Evolutionary conservation across 768 basidiomycete genomes (phyloP).

Genomic region (Epithele typhae): DNA sequence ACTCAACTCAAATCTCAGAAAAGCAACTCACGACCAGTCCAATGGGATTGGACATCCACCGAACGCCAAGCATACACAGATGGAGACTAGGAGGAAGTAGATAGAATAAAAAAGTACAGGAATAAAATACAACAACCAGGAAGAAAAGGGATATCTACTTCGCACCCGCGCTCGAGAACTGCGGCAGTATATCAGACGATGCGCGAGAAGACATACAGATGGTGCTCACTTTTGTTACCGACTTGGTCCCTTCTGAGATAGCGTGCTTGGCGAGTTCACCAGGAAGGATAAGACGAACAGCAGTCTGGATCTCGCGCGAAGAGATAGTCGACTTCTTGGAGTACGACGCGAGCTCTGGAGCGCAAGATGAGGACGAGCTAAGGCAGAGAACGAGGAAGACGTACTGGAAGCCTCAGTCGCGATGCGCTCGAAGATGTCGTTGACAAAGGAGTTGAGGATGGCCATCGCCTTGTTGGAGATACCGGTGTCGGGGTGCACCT

Average conservation of each 20-base stretch:
- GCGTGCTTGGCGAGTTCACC: constrained; percentile 94
- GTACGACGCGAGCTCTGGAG: constrained; percentile 86
- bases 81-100: background rate
- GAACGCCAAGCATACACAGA: too few relatives aligned
- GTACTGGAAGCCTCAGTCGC: constrained; percentile 85
- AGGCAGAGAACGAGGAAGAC: constrained; percentile 24
- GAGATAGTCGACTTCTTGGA: constrained; percentile 99
- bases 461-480: constrained; percentile 99
- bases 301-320: constrained; percentile 96
- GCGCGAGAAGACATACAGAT: too few relatives aligned
- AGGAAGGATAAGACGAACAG: constrained; percentile 94
- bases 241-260: constrained; percentile 92
- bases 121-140: constrained; percentile 24
- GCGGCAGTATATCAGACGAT: constrained; percentile 3
- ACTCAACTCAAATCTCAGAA: too few relatives aligned
- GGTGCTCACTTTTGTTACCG: constrained; percentile 70
- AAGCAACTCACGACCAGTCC: too few relatives aligned
- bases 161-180: constrained; percentile 71
- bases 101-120: constrained; percentile 17
- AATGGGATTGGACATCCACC: too few relatives aligned
- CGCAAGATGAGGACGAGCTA: background rate
- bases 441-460: constrained; percentile 94
- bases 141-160: constrained; percentile 41
- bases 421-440: constrained; percentile 94
- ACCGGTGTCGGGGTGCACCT: constrained; percentile 98